phyloP scores from a whole-genome alignment of 805 yeast species.

The Wickerhamomyces mucosus region DNA sequence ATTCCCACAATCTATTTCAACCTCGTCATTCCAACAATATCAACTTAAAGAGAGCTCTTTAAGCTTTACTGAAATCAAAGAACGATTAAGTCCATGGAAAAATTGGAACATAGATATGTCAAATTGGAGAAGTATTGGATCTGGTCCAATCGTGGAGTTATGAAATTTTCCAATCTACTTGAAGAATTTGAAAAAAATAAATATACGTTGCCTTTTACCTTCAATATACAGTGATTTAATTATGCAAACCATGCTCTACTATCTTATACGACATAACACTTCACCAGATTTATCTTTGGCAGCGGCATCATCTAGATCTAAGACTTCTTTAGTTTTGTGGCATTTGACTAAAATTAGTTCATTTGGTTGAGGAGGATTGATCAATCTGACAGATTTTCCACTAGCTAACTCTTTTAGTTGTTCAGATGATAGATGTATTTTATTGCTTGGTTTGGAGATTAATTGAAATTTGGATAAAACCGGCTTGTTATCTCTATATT shows the following conservation, averaged over 20 bases:
- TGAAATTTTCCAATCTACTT: constrained; percentile 11
- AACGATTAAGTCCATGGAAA: constrained; percentile 62
- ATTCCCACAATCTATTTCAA: constrained; percentile 2
- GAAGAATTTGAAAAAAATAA: neutral
- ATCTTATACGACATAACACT: constrained; percentile 62
- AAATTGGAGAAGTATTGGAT: constrained; percentile 63
- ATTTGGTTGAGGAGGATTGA: constrained; percentile 80
- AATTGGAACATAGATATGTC: constrained; percentile 86
- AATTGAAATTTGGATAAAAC: constrained; percentile 65
- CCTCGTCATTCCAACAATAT: constrained; percentile 10
- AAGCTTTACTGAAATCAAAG: constrained; percentile 42
- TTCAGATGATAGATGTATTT: constrained; percentile 48
- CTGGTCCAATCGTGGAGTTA: constrained; percentile 49
- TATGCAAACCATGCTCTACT: neutral
- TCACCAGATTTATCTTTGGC: constrained; percentile 63
- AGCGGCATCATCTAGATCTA: constrained; percentile 84
- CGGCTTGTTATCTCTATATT: constrained; percentile 73
- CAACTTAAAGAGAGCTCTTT: constrained; percentile 18
- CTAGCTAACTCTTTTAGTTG: constrained; percentile 68
- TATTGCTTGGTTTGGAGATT: constrained; percentile 78
- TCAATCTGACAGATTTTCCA: constrained; percentile 66
- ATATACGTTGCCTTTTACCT: neutral
- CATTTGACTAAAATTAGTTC: constrained; percentile 68
- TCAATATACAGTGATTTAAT: neutral
- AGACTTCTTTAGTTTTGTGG: constrained; percentile 35